phyloP scores from a whole-genome alignment of 176 grass and related monocot species.

The maize (Zea mays) region Zm-B73-REFERENCE-NAM-5.0 NC_050100.1:204410501-204411000 shows the following conservation, averaged over 20 bases:
- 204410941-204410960: conserved; percentile 1
- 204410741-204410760: not conserved
- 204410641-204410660: conserved; percentile 15
- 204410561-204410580: not conserved
- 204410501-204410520: not conserved
- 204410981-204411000: conserved; percentile 20
- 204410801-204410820: not conserved
- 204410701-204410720: conserved; percentile 19
- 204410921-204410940: not conserved
- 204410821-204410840: not conserved
- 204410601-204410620: not conserved
- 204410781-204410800: not conserved
- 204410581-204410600: not conserved
- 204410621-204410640: not conserved
- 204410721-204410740: conserved; percentile 18
- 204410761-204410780: not conserved
- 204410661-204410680: conserved; percentile 8
- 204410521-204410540: too few relatives aligned
- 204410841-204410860: not conserved
- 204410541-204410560: not conserved
- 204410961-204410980: not conserved
- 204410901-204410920: not conserved
- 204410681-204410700: not conserved
- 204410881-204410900: conserved; percentile 1
- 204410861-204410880: not conserved